phyloP scores from a whole-genome alignment of 768 basidiomycete species.

The Mrakia gelida region DNA sequence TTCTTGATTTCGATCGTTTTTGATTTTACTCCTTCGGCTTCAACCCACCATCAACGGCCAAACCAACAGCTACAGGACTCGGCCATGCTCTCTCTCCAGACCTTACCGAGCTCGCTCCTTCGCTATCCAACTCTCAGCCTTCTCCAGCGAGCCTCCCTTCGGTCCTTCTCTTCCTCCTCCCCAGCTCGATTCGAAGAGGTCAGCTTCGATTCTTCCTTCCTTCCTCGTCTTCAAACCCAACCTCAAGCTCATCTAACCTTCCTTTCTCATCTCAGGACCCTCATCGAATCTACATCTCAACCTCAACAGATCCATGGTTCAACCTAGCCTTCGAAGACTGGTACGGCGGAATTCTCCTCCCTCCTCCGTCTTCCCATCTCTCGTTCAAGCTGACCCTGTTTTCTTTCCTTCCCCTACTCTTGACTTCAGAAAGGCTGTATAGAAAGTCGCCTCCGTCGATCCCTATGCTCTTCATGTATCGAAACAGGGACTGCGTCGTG shows the following conservation, averaged over 20 bases:
- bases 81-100: not conserved
- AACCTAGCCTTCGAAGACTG: conserved; percentile 89
- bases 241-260: not conserved
- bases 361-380: not conserved
- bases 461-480: conserved; percentile 80
- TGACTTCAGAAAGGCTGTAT: conserved; percentile 60
- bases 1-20: no score
- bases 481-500: conserved; percentile 81
- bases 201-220: not conserved
- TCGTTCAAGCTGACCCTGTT: conserved; percentile 39
- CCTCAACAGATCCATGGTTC: conserved; percentile 76
- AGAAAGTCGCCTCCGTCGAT: conserved; percentile 62
- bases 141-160: not conserved
- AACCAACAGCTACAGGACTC: not conserved
- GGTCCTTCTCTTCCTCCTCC: not conserved
- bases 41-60: no score
- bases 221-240: not conserved
- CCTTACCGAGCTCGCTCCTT: not conserved
- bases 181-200: not conserved
- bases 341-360: conserved; percentile 51
- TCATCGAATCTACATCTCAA: conserved; percentile 54
- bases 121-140: not conserved
- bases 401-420: conserved; percentile 41
- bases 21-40: no score
- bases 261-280: conserved; percentile 11